Percentiles rank a stretch among this genome's conserved stretches.
Conservation (phyloP, 73 alveolate genomes). For the Blepharisma stoltei region DNA sequence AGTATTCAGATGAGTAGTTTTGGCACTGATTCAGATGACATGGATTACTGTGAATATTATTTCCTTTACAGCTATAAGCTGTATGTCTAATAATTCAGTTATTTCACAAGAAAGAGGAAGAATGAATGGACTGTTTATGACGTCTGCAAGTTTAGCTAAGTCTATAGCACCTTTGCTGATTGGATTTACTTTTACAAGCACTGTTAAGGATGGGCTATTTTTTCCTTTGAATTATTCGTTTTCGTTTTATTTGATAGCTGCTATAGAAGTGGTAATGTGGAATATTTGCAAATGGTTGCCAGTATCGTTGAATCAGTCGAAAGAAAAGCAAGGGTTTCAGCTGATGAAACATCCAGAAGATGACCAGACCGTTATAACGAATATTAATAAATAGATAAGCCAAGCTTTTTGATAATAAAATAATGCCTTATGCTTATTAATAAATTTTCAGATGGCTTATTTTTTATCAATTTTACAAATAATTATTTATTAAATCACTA, state of each 20-base stretch:
- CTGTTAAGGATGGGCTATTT: background rate
- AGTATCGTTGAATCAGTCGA: too few species aligned
- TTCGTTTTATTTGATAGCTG: background rate
- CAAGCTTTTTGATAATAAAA: too few species aligned
- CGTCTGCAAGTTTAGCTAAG: background rate
- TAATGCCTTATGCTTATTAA: too few species aligned
- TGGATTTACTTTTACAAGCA: background rate
- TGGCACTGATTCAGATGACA: background rate
- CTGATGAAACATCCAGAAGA: too few species aligned
- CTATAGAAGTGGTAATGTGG: too few species aligned
- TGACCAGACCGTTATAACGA: too few species aligned
- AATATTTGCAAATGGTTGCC: too few species aligned
- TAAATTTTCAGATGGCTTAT: too few species aligned
- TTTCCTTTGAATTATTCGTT: constrained; percentile 16
- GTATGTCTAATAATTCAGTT: background rate
- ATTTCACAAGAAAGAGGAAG: constrained; percentile 1
- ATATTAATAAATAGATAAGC: too few species aligned
- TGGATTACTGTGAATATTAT: background rate
- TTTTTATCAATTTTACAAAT: too few species aligned
- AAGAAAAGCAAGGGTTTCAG: too few species aligned
- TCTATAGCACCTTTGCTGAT: background rate
- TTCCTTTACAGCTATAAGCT: background rate
- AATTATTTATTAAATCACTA: too few species aligned
- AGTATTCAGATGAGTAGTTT: background rate
- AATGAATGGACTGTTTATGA: background rate